A percentile compares a stretch with the other conserved stretches of the same genome.
phyloP scores from a whole-genome alignment of 129 eudicot genomes.

The Tagetes patula region DNA sequence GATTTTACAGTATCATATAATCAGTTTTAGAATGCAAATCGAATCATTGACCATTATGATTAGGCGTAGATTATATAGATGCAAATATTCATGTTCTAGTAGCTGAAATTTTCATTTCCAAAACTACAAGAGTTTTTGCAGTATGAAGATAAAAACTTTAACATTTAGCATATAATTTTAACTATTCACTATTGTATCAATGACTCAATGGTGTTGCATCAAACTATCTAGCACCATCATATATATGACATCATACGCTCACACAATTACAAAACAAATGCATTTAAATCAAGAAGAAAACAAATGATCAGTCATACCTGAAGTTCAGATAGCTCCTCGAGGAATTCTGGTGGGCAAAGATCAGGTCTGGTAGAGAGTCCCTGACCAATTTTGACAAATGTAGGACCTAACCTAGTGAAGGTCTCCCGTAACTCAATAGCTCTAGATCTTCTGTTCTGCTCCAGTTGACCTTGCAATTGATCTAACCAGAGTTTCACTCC shows the following conservation, averaged over 20 bases:
- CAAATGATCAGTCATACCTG: slow-evolving; percentile 50
- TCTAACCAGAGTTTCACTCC: slow-evolving; percentile 72
- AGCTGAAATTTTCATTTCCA: neutral
- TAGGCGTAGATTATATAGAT: neutral
- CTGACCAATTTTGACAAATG: slow-evolving; percentile 95
- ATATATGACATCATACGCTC: neutral
- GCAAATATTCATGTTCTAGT: neutral
- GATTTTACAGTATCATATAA: neutral
- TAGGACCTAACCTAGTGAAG: slow-evolving; percentile 81
- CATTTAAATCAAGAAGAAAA: neutral
- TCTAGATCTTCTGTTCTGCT: slow-evolving; percentile 58
- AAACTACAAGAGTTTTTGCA: neutral
- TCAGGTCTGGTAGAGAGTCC: slow-evolving; percentile 96
- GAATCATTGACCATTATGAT: neutral
- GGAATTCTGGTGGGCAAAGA: slow-evolving; percentile 83
- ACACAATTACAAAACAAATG: neutral
- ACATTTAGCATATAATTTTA: neutral
- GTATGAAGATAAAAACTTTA: neutral
- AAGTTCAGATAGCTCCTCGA: slow-evolving; percentile 86
- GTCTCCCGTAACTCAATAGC: slow-evolving; percentile 68
- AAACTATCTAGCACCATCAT: slow-evolving; percentile 4
- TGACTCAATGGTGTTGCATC: neutral
- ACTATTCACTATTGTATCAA: neutral
- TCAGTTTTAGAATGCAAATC: neutral
- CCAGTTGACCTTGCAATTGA: slow-evolving; percentile 57